phyloP scores from a whole-genome alignment of 2,329 filamentous ascomycete genomes.

The Trichoderma simmonsii region DNA sequence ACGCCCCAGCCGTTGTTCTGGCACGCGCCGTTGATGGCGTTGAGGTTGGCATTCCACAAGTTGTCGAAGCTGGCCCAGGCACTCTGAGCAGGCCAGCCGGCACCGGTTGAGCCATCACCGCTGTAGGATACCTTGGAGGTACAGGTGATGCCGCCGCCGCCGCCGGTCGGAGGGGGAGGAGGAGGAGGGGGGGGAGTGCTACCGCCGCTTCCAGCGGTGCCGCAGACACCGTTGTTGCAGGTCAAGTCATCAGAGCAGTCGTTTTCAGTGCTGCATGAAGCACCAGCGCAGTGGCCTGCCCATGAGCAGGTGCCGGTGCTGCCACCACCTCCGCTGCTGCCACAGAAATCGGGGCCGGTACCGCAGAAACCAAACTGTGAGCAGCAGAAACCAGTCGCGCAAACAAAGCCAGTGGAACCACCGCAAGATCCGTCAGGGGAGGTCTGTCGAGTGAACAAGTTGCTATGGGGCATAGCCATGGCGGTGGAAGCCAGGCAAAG shows the following conservation, averaged over 20 bases:
- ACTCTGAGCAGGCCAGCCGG: neutral
- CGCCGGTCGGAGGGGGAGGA: neutral
- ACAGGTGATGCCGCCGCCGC: neutral
- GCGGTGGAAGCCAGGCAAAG: neutral
- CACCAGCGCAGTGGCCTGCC: neutral
- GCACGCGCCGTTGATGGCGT: conserved; percentile 17
- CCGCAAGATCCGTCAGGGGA: neutral
- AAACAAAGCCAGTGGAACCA: neutral
- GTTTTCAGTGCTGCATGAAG: neutral
- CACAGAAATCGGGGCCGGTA: neutral
- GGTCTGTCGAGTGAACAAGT: neutral
- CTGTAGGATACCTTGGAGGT: neutral
- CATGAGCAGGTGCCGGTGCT: neutral
- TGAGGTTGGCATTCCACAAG: conserved; percentile 9
- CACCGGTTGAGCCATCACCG: neutral
- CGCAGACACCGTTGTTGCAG: neutral
- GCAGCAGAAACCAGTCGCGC: neutral
- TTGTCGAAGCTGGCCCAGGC: conserved; percentile 4
- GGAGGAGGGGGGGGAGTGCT: neutral
- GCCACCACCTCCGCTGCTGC: neutral
- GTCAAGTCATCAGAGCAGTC: neutral
- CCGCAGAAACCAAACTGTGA: neutral
- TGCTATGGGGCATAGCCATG: neutral
- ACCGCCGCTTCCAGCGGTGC: neutral
- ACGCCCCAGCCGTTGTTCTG: conserved; percentile 17